Percentiles rank a stretch among this genome's conserved stretches.
These are phyloP conservation scores for Exophiala sp. DNA, from an alignment of 2,329 filamentous ascomycete species.

Conservation along the genomic window DNA sequence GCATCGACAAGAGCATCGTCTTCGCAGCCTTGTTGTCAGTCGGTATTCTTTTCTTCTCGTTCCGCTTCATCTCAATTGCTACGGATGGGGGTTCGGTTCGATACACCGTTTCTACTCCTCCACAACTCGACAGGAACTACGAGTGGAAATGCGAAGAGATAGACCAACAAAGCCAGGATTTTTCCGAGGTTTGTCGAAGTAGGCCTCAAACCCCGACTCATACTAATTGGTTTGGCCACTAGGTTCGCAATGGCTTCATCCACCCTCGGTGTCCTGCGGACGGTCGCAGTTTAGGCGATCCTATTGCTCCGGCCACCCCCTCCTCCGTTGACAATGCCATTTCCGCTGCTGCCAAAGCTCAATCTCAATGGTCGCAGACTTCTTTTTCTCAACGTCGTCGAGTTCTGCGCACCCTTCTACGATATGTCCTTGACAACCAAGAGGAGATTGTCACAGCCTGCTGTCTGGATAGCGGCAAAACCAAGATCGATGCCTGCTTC, in stretches of 20 bases:
- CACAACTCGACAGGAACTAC: conserved; percentile 14
- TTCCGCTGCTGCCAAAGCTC: conserved; percentile 65
- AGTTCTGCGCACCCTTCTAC: conserved; percentile 74
- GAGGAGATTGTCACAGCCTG: conserved; percentile 78
- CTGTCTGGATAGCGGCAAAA: conserved; percentile 92
- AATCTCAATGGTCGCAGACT: conserved; percentile 69
- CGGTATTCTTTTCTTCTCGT: neutral
- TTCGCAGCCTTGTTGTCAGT: neutral
- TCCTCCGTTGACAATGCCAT: conserved; percentile 75
- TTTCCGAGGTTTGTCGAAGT: neutral
- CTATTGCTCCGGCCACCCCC: conserved; percentile 65
- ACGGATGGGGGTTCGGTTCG: conserved; percentile 11
- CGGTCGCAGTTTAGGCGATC: conserved; percentile 60
- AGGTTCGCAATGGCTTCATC: conserved; percentile 23
- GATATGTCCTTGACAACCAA: conserved; percentile 76
- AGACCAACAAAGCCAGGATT: neutral
- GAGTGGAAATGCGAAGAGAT: neutral
- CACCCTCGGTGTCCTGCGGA: conserved; percentile 65
- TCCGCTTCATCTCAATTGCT: neutral
- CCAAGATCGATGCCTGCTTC: conserved; percentile 85
- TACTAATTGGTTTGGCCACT: neutral
- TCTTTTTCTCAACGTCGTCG: conserved; percentile 69
- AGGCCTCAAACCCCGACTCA: neutral
- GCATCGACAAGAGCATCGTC: neutral
- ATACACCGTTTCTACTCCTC: conserved; percentile 15